Evolutionary conservation across 148 eudicot genomes (phyloP).

Genomic region (Euryodendron excelsum): DNA sequence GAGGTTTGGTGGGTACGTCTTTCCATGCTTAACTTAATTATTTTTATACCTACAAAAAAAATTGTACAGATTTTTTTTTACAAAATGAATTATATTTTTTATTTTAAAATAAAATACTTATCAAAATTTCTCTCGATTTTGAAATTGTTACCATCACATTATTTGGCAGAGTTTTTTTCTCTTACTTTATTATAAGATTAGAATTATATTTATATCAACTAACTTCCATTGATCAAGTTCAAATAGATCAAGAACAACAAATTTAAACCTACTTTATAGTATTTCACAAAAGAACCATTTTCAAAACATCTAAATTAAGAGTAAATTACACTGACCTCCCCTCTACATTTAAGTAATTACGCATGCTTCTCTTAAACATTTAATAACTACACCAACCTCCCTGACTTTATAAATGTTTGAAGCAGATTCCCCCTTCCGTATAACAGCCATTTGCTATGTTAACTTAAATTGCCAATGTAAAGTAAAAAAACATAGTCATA

Average conservation of each 20-base stretch:
- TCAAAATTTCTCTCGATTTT: too few species aligned
- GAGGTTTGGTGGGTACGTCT: neutral
- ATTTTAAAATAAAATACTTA: too few species aligned
- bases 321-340: too few species aligned
- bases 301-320: too few species aligned
- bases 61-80: neutral
- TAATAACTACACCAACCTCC: too few species aligned
- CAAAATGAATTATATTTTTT: too few species aligned
- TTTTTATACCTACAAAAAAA: neutral
- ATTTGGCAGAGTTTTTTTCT: neutral
- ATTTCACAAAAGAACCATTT: neutral
- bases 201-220: too few species aligned
- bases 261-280: too few species aligned
- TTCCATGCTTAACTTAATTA: neutral
- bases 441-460: neutral
- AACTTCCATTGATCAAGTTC: neutral
- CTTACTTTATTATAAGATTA: neutral
- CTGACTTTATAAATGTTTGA: neutral
- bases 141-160: neutral
- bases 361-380: too few species aligned
- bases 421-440: neutral
- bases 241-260: too few species aligned
- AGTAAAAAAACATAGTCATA: too few species aligned
- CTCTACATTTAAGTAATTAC: too few species aligned
- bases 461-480: neutral